Base-by-base conservation (phyloP, 2,329 filamentous ascomycete genomes). In the Trichoderma cornu-damae region DNA sequence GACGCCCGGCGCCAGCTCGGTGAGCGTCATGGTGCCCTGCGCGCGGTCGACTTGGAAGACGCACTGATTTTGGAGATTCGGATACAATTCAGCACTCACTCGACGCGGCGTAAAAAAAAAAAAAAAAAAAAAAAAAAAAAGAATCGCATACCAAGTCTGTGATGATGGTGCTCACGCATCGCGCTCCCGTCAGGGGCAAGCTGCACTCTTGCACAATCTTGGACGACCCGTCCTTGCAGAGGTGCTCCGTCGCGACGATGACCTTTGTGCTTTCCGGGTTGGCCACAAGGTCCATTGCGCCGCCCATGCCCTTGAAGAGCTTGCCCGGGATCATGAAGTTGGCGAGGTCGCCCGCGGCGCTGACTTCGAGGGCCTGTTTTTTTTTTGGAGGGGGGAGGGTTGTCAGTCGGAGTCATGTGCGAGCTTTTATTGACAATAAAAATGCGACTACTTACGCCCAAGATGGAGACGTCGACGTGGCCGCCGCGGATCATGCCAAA, bases 251-350 rank as follows among this genome's bases (percentile, higher is more conserved):
- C 0, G 85, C 81, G 3, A 88, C 84, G 4, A 89, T 84, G 63
- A 89, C 86, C 77, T 87, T 88, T 62, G 86, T 89, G 65, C 79
- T 77, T 63, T 86, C 83, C 0, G 86, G 86, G 71, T 88, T 88
- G 35, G 83, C 85, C 9, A 89, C 84, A 6, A 89, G 73, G 68
- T 89, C 86, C 86, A 89, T 89, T 16, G 86, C 86, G 26, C 86
- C 86, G 60, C 90, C 90, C 85, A 95, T 94, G 16, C 90, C 90
- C 78, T 94, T 94, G 73, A 91, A 85, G 9, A 90, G 83, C 72
- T 93, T 94, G 22, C 90, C 90, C 0, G 90, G 90, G 61, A 95
- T 88, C 87, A 94, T 94, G 78, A 90, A 95, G 73, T 94, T 94
- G 44, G 90, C 90, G 53, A 95, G 73, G 68, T 95, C 90, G 24